Evolutionary conservation across 441 rosid genomes (phyloP).

Genomic region (Brassica balearica): DNA sequence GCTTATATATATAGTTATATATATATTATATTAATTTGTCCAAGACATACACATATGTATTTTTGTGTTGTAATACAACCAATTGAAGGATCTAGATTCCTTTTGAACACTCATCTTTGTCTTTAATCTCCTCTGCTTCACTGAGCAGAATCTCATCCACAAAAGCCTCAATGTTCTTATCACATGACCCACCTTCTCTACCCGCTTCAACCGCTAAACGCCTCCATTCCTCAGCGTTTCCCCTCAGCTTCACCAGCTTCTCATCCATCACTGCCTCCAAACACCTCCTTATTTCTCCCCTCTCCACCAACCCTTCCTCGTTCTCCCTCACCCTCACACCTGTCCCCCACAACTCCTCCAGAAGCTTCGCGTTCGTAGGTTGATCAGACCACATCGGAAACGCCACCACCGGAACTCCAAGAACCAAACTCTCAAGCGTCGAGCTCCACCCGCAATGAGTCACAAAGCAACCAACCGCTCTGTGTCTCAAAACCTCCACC

Average conservation of each 20-base stretch:
- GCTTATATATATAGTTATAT: too few species aligned
- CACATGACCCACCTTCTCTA: conserved; percentile 57
- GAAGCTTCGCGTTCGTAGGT: conserved; percentile 61
- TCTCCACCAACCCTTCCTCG: conserved; percentile 53
- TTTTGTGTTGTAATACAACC: not conserved
- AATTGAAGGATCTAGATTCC: not conserved
- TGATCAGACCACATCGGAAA: conserved; percentile 76
- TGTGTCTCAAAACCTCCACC: conserved; percentile 58
- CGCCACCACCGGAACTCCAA: conserved; percentile 68
- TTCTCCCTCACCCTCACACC: conserved; percentile 58
- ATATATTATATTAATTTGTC: too few species aligned
- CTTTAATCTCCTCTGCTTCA: conserved; percentile 30
- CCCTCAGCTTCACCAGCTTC: conserved; percentile 35
- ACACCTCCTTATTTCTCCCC: conserved; percentile 57
- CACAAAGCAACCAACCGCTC: conserved; percentile 52
- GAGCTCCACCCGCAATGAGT: conserved; percentile 63
- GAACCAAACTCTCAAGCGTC: conserved; percentile 54
- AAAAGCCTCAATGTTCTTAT: conserved; percentile 56
- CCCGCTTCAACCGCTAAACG: conserved; percentile 58
- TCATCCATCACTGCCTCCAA: conserved; percentile 65
- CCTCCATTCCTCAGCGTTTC: conserved; percentile 58
- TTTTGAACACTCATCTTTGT: conserved; percentile 14
- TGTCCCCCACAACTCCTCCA: conserved; percentile 59
- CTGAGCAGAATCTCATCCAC: conserved; percentile 42
- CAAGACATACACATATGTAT: not conserved